A percentile compares a stretch with the other conserved stretches of the same genome.
These are phyloP conservation scores for Eucalyptus pumila DNA, from an alignment of 345 rosid species.

Conservation along the genomic window DNA sequence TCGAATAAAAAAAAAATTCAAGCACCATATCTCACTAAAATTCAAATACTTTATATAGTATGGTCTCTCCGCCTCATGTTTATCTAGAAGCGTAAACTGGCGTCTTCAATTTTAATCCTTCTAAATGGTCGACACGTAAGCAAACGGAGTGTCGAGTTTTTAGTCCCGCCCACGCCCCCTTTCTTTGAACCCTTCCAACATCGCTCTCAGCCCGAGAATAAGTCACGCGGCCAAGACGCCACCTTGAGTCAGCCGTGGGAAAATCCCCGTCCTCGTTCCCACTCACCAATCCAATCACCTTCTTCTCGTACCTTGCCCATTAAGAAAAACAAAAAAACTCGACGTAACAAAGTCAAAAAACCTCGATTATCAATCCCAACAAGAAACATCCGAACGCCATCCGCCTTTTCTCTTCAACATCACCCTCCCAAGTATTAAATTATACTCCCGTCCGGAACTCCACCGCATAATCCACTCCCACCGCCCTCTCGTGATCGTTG, in stretches of 20 bases:
- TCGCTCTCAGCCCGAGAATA: neutral
- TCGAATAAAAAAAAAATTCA: neutral
- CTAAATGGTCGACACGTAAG: neutral
- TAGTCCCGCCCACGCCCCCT: neutral
- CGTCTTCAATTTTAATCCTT: neutral
- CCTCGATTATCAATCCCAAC: neutral
- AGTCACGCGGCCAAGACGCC: neutral
- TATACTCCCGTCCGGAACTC: neutral
- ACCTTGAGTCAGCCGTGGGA: neutral
- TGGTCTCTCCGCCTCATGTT: neutral
- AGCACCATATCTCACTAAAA: neutral
- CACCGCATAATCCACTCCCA: neutral
- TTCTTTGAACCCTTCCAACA: neutral
- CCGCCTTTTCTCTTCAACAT: neutral
- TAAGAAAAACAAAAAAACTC: neutral
- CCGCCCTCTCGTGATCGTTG: neutral
- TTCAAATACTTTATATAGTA: neutral
- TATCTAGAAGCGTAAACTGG: neutral
- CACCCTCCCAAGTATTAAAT: neutral
- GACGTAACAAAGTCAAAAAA: neutral
- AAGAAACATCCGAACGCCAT: slow-evolving; percentile 6
- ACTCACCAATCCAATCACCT: neutral
- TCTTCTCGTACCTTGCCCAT: neutral
- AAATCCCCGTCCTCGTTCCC: neutral
- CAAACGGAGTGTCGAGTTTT: neutral